Evolutionary conservation across 257 asterid genomes (phyloP).

Genomic region (Rehmannia glutinosa): DNA sequence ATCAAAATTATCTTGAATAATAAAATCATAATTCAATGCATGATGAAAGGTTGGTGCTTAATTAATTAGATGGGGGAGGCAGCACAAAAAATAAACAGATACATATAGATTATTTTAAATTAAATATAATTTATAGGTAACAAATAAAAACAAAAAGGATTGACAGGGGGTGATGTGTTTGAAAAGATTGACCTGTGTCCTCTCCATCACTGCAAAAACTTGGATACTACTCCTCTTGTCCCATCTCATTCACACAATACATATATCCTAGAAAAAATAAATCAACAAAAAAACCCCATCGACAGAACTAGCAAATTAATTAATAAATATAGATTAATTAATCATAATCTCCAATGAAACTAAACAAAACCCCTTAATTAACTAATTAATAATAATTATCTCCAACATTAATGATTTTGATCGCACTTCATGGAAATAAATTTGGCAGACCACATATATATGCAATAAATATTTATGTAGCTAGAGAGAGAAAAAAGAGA

Average conservation of each 20-base stretch:
- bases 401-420: neutral
- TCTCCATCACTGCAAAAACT: slow-evolving; percentile 40
- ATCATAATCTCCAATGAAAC: too few relatives aligned
- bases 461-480: too few relatives aligned
- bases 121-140: neutral
- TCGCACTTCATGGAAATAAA: slow-evolving; percentile 15
- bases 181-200: slow-evolving; percentile 79
- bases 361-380: too few relatives aligned
- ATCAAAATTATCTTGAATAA: neutral
- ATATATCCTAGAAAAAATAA: neutral
- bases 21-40: neutral
- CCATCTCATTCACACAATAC: slow-evolving; percentile 29
- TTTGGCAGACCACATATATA: too few relatives aligned
- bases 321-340: too few relatives aligned
- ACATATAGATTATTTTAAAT: neutral
- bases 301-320: too few relatives aligned
- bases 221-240: slow-evolving; percentile 39
- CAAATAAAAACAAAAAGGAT: slow-evolving; percentile 32
- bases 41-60: too few relatives aligned
- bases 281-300: neutral
- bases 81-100: too few relatives aligned
- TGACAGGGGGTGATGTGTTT: slow-evolving; percentile 42
- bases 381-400: too few relatives aligned
- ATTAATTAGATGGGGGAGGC: too few relatives aligned
- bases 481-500: neutral